Conservation (phyloP, 306 rosid species). For the Herpetospermum pedunculosum region DNA sequence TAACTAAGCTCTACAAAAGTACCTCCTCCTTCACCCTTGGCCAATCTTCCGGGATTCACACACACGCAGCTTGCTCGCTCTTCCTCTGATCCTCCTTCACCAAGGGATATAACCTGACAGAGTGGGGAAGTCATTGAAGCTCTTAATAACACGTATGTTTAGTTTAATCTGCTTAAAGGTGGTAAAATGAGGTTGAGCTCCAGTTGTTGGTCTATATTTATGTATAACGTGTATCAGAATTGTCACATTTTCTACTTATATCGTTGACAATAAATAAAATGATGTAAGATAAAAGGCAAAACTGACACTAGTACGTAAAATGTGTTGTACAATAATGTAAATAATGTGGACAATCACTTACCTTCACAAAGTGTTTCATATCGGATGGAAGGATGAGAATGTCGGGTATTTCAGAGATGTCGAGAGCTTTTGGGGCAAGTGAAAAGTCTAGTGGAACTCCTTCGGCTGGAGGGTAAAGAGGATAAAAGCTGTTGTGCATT, state of each 20-base stretch:
- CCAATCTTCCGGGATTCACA: constrained; percentile 81
- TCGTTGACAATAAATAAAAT: not conserved
- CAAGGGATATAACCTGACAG: constrained; percentile 44
- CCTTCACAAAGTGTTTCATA: constrained; percentile 77
- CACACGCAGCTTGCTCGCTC: constrained; percentile 46
- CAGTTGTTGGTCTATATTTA: not conserved
- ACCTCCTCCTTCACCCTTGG: constrained; percentile 96
- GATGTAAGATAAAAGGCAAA: not conserved
- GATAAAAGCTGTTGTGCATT: constrained; percentile 68
- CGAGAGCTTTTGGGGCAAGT: constrained; percentile 71
- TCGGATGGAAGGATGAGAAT: constrained; percentile 88
- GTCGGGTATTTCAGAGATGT: constrained; percentile 57
- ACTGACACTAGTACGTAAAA: not conserved
- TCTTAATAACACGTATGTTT: not conserved
- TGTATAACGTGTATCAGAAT: not conserved
- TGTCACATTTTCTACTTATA: not conserved
- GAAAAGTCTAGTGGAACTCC: constrained; percentile 78
- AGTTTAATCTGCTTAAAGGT: not conserved
- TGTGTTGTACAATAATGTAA: not conserved
- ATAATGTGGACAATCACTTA: constrained; percentile 14
- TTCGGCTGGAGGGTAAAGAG: constrained; percentile 82
- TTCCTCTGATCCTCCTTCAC: constrained; percentile 33
- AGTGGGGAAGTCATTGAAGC: not conserved
- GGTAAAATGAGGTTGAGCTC: not conserved
- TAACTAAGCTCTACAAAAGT: constrained; percentile 76